Base-by-base conservation (phyloP, 208 protist species). In the Trypanosoma mega region DNA sequence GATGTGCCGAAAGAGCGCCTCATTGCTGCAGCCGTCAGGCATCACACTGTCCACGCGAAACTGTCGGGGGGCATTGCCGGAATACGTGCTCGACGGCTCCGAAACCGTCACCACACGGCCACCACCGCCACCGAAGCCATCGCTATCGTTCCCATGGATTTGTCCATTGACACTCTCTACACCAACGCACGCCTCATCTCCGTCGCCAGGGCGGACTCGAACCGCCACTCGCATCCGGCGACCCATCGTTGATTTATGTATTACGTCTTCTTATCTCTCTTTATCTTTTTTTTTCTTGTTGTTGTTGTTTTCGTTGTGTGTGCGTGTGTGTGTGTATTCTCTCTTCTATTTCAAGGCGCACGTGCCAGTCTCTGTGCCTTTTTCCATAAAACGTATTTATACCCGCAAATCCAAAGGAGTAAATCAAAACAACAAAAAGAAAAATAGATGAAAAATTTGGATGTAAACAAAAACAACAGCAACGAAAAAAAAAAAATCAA, bases 141-240 rank as follows among this genome's bases (percentile, higher is more conserved):
- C 34, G 34, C n/a, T n/a, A n/a, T n/a, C n/a, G n/a, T n/a, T n/a
- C n/a, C n/a, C n/a, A n/a, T n/a, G n/a, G n/a, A n/a, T n/a, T n/a
- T 62, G 53, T 47, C 43, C 36, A 6, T 29, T n/a, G 2, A 39
- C 63, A 29, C 34, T 18, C 36, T 79, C 52, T 43, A 85, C 49
- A 20, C 36, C 23, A 2, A 93, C 68, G 58, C 82, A 93, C 18
- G 68, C 56, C 3, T 33, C 3, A 26, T 56, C 68, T 23, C 54
- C 53, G 0, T 71, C 62, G 2, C 67, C 41, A 0, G 79, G 72
- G 9, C 86, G 83, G 2, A 88, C 72, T 18, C 87, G 83, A 43
- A 91, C 76, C 5, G 68, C 84, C 31, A 94, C 82, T 46, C 86
- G 76, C 2, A 90, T 82, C 12, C 84, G 64, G 0, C 84, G 83